Conservation (phyloP, 129 eudicot genomes). For the Chrysanthemum makinoi region DNA sequence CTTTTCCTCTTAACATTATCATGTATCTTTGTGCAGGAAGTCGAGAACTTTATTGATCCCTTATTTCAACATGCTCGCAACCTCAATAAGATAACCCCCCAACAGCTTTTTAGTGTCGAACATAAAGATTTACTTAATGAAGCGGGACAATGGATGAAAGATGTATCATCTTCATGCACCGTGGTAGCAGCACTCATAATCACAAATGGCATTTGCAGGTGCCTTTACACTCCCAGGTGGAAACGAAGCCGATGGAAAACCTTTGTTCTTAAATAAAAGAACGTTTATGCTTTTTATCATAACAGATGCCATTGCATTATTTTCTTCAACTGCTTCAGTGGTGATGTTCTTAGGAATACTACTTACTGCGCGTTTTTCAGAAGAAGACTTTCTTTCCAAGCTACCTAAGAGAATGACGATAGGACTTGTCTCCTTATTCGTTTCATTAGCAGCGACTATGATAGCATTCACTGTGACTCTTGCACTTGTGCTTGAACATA, state of each 20-base stretch:
- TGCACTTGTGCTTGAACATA: too few species aligned
- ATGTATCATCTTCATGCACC: neutral
- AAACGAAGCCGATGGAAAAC: constrained; percentile 9
- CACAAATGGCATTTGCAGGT: constrained; percentile 23
- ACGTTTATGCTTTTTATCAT: constrained; percentile 11
- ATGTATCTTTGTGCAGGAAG: constrained; percentile 26
- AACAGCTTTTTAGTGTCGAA: constrained; percentile 9
- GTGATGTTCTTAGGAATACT: constrained; percentile 21
- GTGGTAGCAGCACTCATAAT: neutral
- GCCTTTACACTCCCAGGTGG: constrained; percentile 19
- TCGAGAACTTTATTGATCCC: constrained; percentile 32
- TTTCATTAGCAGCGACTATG: constrained; percentile 15
- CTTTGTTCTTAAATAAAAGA: neutral
- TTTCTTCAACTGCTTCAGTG: neutral
- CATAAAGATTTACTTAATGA: constrained; percentile 9
- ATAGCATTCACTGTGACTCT: too few species aligned
- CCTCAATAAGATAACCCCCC: constrained; percentile 4
- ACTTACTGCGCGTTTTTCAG: constrained; percentile 11
- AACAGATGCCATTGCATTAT: constrained; percentile 11
- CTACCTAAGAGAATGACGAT: constrained; percentile 17
- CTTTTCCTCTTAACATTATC: too few species aligned
- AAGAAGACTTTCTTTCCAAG: constrained; percentile 2
- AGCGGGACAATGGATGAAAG: constrained; percentile 20
- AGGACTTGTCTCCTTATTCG: constrained; percentile 16
- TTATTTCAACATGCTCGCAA: constrained; percentile 11